Evolutionary conservation across 164 flowering plant species (phyloP).

Genomic region (Umbellularia californica): DNA sequence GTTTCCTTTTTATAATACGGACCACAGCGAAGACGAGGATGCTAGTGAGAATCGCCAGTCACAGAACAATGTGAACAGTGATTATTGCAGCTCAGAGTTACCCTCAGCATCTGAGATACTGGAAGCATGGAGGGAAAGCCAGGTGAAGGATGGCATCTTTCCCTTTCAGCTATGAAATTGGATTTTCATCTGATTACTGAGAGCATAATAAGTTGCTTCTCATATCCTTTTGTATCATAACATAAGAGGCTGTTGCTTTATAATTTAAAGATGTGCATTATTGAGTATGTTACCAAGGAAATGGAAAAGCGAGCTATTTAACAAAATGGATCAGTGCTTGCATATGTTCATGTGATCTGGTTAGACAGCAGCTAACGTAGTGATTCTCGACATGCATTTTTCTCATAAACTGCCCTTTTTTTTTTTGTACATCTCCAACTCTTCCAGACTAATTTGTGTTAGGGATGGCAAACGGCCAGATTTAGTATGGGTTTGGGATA

Average conservation of each 20-base stretch:
- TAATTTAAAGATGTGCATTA: too few species aligned
- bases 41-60: background rate
- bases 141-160: slow-evolving; percentile 35
- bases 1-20: background rate
- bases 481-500: too few species aligned
- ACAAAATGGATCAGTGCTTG: too few species aligned
- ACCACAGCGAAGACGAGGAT: background rate
- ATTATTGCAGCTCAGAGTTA: background rate
- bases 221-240: background rate
- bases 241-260: background rate
- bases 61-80: slow-evolving; percentile 1
- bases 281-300: too few species aligned
- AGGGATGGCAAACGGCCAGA: too few species aligned
- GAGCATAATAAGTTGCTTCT: background rate
- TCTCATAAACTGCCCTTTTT: too few species aligned
- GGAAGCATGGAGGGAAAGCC: slow-evolving; percentile 54
- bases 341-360: too few species aligned
- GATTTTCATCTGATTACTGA: background rate
- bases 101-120: slow-evolving; percentile 68
- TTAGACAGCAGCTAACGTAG: too few species aligned
- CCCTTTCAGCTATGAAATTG: slow-evolving; percentile 14
- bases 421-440: too few species aligned
- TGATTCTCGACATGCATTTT: too few species aligned
- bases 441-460: too few species aligned
- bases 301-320: too few species aligned